Evolutionary conservation across 345 rosid species (phyloP).

Genomic region (Theobroma cacao): DNA sequence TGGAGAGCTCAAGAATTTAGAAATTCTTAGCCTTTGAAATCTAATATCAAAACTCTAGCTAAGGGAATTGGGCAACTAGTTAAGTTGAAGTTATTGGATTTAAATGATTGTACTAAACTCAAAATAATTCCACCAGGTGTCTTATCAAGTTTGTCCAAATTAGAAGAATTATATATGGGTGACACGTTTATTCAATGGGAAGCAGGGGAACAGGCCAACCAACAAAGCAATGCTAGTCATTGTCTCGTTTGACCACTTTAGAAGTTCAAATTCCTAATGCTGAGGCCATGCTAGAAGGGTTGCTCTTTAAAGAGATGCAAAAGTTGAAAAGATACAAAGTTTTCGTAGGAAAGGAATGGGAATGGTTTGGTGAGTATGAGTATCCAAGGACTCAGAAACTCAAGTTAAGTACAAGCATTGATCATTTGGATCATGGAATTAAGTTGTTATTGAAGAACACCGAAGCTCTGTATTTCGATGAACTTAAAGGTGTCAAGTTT

Average conservation of each 20-base stretch:
- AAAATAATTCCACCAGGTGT: slow-evolving; percentile 14
- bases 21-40: slow-evolving; percentile 8
- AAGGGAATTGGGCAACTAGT: slow-evolving; percentile 17
- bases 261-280: neutral
- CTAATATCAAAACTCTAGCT: slow-evolving; percentile 17
- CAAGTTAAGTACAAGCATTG: neutral
- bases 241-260: slow-evolving; percentile 14
- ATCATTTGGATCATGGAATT: neutral
- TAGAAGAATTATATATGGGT: slow-evolving; percentile 27
- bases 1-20: slow-evolving; percentile 14
- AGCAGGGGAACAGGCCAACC: neutral
- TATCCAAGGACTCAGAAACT: neutral
- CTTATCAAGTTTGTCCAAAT: slow-evolving; percentile 11
- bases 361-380: neutral
- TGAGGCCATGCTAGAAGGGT: neutral
- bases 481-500: neutral
- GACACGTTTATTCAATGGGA: slow-evolving; percentile 17
- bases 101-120: neutral
- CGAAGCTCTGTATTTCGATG: neutral
- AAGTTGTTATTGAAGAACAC: neutral
- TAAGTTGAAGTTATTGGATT: slow-evolving; percentile 11
- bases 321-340: neutral
- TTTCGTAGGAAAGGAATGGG: neutral
- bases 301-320: neutral
- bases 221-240: slow-evolving; percentile 8